Evolutionary conservation across 2,329 filamentous ascomycete species (phyloP), one percentile per base, ranked within the genome.

Genomic region (Pseudocercospora musae): DNA sequence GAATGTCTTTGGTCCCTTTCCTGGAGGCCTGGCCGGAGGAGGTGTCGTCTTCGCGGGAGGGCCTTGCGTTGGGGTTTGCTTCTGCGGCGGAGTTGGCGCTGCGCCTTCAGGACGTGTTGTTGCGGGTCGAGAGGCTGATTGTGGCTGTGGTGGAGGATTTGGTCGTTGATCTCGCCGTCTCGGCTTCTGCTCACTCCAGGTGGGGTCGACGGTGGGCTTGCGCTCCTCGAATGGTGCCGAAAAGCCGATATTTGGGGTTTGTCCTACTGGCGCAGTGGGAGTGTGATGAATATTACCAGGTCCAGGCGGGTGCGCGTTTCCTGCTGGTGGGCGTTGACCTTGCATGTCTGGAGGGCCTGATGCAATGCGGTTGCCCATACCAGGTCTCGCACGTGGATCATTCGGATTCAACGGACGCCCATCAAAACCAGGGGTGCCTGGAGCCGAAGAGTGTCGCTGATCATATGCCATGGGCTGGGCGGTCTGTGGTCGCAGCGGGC

Each of bases 1-100:
- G 76, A 99, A 99, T 0, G 95, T 98, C 71, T 95, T 91, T 0
- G 95, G 94, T 10, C 94, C 95, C 73, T 92, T 91, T 55, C 83
- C 84, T 31, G 85, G 80, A 50, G 79, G 75, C 65, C 77, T 78
- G 25, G 71, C 71, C 18, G 75, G 64, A 42, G 58, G 48, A 9
- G 71, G 63, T n/a, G 75, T 70, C 59, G 74, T 72, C 11, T 70
- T 52, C 2, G 64, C 55, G 20, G 72, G 65, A 5, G 73, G 65
- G 13, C 72, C 68, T 3, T 46, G 48, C 29, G 27, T 27, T 18
- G 59, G 58, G 13, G 49, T 55, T 37, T 64, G 52, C 23, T 68
- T 59, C 57, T 65, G 62, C 23, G 68, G 65, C 8, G 67, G 62
- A 48, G 63, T 62, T 10, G 68, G 66, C 13, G 62, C 65, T 27